phyloP scores from a whole-genome alignment of 257 asterid species.

The Datura wrightii region DNA sequence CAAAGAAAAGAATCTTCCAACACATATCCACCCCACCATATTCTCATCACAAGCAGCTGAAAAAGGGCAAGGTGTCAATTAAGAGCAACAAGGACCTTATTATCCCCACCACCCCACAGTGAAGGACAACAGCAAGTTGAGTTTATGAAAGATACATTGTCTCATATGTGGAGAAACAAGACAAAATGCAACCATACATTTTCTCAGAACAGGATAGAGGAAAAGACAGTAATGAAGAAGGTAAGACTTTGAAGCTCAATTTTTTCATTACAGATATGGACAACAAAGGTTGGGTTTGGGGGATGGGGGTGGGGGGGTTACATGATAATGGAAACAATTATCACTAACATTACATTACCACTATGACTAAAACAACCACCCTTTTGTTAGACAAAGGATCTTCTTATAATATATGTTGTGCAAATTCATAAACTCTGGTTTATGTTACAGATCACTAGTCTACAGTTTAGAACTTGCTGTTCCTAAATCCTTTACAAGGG shows the following conservation, averaged over 20 bases:
- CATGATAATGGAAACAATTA: slow-evolving; percentile 28
- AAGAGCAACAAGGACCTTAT: slow-evolving; percentile 4
- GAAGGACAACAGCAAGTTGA: neutral
- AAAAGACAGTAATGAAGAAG: neutral
- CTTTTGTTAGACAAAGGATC: slow-evolving; percentile 43
- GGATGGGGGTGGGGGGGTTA: neutral
- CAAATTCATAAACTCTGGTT: slow-evolving; percentile 38
- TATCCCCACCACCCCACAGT: slow-evolving; percentile 19
- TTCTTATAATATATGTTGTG: slow-evolving; percentile 29
- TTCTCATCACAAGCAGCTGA: slow-evolving; percentile 29
- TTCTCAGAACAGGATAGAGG: slow-evolving; percentile 28
- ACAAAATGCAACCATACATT: slow-evolving; percentile 27
- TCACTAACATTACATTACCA: neutral
- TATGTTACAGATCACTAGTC: slow-evolving; percentile 54
- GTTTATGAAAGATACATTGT: slow-evolving; percentile 19
- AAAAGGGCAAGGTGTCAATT: slow-evolving; percentile 24
- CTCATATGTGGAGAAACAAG: neutral
- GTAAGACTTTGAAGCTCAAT: slow-evolving; percentile 23
- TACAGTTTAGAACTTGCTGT: slow-evolving; percentile 32
- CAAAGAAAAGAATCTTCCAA: slow-evolving; percentile 39
- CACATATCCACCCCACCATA: slow-evolving; percentile 41
- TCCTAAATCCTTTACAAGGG: too few relatives aligned
- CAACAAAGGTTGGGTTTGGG: slow-evolving; percentile 29
- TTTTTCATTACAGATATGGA: slow-evolving; percentile 18
- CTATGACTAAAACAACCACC: slow-evolving; percentile 31